These are phyloP conservation scores for Aureobasidium subglaciale DNA, from an alignment of 2,329 filamentous ascomycete genomes.

Conservation along the genomic window DNA sequence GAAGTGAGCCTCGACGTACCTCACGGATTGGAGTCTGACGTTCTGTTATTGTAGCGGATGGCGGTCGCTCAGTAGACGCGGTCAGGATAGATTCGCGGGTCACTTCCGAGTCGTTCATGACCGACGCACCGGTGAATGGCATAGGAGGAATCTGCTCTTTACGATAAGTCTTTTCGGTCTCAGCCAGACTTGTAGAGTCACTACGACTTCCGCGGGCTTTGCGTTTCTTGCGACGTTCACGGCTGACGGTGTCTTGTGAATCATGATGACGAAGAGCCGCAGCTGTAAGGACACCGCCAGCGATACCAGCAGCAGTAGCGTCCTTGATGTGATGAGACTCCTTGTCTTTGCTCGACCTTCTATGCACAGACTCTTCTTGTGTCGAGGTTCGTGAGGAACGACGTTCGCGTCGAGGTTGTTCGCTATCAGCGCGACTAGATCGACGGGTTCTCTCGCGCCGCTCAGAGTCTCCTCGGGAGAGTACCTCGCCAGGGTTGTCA, in stretches of 20 bases:
- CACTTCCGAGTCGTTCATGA: slow-evolving; percentile 76
- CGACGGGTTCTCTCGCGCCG: slow-evolving; percentile 45
- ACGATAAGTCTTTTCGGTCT: slow-evolving; percentile 44
- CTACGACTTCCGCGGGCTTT: slow-evolving; percentile 46
- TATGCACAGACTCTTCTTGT: slow-evolving; percentile 18
- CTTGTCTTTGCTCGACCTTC: slow-evolving; percentile 45
- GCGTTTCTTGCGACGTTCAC: slow-evolving; percentile 39
- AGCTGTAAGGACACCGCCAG: slow-evolving; percentile 52
- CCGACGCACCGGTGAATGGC: slow-evolving; percentile 67
- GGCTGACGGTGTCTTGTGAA: slow-evolving; percentile 50
- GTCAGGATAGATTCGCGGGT: slow-evolving; percentile 84
- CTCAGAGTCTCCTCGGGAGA: slow-evolving; percentile 48
- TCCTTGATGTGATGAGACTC: slow-evolving; percentile 40
- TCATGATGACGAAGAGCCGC: slow-evolving; percentile 59
- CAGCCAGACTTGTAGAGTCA: slow-evolving; percentile 42
- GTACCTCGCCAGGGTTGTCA: slow-evolving; percentile 51
- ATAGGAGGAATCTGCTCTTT: slow-evolving; percentile 64
- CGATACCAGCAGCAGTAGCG: slow-evolving; percentile 47
- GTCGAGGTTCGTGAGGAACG: slow-evolving; percentile 16
- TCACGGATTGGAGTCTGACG: slow-evolving; percentile 53
- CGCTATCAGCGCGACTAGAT: slow-evolving; percentile 44
- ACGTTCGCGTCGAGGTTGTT: slow-evolving; percentile 11
- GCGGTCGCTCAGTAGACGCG: slow-evolving; percentile 66
- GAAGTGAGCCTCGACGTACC: slow-evolving; percentile 52
- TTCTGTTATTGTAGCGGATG: slow-evolving; percentile 57